These are phyloP conservation scores for Microbotryomycetes sp. DNA, from an alignment of 1,284 basidiomycete species.

Conservation along the genomic window DNA sequence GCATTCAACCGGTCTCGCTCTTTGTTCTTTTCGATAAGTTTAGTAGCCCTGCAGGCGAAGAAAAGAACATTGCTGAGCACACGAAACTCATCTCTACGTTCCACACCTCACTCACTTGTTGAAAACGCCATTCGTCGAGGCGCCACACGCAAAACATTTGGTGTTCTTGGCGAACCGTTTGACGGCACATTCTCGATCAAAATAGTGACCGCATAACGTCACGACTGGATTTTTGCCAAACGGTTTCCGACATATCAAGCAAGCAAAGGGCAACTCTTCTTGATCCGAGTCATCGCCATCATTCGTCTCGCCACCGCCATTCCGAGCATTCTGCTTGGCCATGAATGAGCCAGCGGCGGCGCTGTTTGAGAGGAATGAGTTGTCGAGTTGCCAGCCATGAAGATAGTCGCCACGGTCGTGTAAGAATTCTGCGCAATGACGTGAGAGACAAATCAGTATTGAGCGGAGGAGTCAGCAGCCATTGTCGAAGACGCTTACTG, in stretches of 20 bases:
- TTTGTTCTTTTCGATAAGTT: conserved; percentile 30
- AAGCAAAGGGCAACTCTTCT: conserved; percentile 94
- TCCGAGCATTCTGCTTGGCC: conserved; percentile 29
- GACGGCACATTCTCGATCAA: conserved; percentile 60
- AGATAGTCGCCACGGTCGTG: conserved; percentile 65
- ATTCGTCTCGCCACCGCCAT: conserved; percentile 53
- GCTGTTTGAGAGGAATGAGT: conserved; percentile 38
- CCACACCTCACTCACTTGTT: conserved; percentile 72
- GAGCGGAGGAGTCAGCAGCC: conserved; percentile 55
- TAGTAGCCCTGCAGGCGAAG: conserved; percentile 20
- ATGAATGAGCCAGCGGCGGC: conserved; percentile 29
- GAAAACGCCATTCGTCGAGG: conserved; percentile 89
- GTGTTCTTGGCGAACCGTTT: conserved; percentile 77
- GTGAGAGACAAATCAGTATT: conserved; percentile 11
- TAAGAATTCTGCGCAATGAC: conserved; percentile 35
- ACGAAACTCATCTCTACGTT: neutral
- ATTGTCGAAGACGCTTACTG: conserved; percentile 41
- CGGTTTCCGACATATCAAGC: conserved; percentile 87
- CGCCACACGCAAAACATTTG: conserved; percentile 90
- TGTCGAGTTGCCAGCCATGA: conserved; percentile 94
- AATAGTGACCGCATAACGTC: conserved; percentile 95
- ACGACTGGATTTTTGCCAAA: conserved; percentile 91
- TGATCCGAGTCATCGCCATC: conserved; percentile 53
- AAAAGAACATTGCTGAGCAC: neutral
- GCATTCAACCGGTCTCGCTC: conserved; percentile 26